Conservation (phyloP, 345 rosid genomes). For the Brassica carinata region DNA sequence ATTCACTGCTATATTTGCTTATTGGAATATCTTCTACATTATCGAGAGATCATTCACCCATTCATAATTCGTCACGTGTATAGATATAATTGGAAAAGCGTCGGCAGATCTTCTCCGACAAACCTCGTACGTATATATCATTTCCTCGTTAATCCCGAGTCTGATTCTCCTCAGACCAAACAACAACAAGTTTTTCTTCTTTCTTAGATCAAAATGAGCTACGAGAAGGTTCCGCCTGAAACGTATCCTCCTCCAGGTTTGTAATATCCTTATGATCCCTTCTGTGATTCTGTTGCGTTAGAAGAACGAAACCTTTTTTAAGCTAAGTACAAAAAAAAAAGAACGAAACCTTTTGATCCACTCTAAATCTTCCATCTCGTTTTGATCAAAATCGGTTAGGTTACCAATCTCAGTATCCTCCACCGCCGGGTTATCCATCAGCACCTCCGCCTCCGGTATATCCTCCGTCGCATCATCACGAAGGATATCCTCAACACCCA, state of each 20-base stretch:
- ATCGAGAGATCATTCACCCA: neutral
- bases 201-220: conserved; percentile 50
- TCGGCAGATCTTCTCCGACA: conserved; percentile 5
- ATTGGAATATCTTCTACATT: too few relatives aligned
- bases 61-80: neutral
- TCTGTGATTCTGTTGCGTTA: neutral
- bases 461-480: conserved; percentile 54
- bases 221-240: conserved; percentile 56
- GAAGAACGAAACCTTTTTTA: neutral
- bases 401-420: conserved; percentile 26
- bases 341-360: neutral
- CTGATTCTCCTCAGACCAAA: neutral
- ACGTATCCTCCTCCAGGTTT: conserved; percentile 66
- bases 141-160: neutral
- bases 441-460: conserved; percentile 55
- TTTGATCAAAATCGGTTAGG: conserved; percentile 16
- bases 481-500: conserved; percentile 45
- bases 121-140: neutral
- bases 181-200: neutral
- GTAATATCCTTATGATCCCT: neutral
- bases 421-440: conserved; percentile 54
- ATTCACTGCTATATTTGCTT: neutral
- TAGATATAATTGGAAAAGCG: neutral
- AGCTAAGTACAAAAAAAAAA: too few relatives aligned
- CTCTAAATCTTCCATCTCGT: neutral